phyloP scores from a whole-genome alignment of 176 grass and related monocot genomes.

The Raddia distichophylla region DNA sequence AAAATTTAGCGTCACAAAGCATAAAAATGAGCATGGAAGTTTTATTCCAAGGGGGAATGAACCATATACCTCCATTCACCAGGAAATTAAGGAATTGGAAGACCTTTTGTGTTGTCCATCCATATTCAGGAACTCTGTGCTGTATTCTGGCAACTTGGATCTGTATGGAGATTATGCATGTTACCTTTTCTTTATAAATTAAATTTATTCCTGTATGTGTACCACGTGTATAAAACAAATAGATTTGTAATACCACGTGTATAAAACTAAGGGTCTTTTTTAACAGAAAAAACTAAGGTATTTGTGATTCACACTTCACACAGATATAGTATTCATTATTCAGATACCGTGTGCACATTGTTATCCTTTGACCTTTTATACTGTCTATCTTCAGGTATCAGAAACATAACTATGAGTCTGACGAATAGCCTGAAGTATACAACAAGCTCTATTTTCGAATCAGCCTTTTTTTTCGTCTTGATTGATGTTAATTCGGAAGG shows the following conservation, averaged over 20 bases:
- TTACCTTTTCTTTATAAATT: background rate
- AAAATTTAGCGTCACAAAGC: slow-evolving; percentile 23
- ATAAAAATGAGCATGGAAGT: slow-evolving; percentile 7
- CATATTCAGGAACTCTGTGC: slow-evolving; percentile 84
- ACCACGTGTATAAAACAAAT: background rate
- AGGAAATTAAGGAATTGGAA: slow-evolving; percentile 94
- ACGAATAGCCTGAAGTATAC: background rate
- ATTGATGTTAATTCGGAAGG: slow-evolving; percentile 10
- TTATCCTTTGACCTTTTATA: background rate
- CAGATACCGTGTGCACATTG: slow-evolving; percentile 12
- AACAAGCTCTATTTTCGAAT: no score
- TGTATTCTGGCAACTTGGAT: slow-evolving; percentile 86
- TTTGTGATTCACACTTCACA: background rate
- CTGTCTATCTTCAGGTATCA: slow-evolving; percentile 16
- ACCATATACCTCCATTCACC: slow-evolving; percentile 67
- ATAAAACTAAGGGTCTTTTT: no score
- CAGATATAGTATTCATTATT: slow-evolving; percentile 10
- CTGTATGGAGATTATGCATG: slow-evolving; percentile 42
- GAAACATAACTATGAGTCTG: slow-evolving; percentile 1
- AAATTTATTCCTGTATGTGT: slow-evolving; percentile 20
- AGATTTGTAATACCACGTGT: no score
- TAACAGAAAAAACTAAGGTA: slow-evolving; percentile 6
- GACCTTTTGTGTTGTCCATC: slow-evolving; percentile 95
- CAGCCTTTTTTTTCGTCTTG: background rate
- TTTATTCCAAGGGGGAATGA: background rate